Evolutionary conservation across 2,329 filamentous ascomycete species (phyloP).

Genomic region (Emmonsiellopsis sp.): DNA sequence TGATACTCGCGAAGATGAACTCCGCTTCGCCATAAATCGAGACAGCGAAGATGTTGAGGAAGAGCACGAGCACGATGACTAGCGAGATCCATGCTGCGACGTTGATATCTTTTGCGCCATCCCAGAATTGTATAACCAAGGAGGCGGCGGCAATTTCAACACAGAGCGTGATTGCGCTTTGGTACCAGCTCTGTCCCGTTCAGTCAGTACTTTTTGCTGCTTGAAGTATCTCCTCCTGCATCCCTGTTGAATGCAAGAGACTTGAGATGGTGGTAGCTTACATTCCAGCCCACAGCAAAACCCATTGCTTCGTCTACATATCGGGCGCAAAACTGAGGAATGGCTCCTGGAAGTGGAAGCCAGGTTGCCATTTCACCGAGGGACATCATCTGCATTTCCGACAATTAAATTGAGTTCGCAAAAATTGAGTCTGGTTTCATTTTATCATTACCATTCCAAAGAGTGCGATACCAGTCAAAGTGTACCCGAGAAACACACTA

Average conservation of each 20-base stretch:
- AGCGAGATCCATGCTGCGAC: slow-evolving; percentile 38
- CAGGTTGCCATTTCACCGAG: slow-evolving; percentile 42
- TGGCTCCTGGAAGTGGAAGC: slow-evolving; percentile 40
- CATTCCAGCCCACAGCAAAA: slow-evolving; percentile 40
- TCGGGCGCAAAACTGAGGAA: slow-evolving; percentile 34
- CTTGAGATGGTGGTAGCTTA: slow-evolving; percentile 61
- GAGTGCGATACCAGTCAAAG: slow-evolving; percentile 39
- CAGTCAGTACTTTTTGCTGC: not conserved
- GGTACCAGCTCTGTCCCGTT: slow-evolving; percentile 22
- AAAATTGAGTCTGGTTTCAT: not conserved
- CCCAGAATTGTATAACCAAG: slow-evolving; percentile 55
- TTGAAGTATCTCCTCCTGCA: not conserved
- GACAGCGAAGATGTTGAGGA: slow-evolving; percentile 51
- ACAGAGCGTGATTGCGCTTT: slow-evolving; percentile 24
- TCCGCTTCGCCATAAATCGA: slow-evolving; percentile 42
- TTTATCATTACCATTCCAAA: slow-evolving; percentile 29
- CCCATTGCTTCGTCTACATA: slow-evolving; percentile 40
- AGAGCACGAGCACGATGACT: slow-evolving; percentile 50
- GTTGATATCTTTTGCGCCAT: slow-evolving; percentile 26
- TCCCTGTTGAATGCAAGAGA: slow-evolving; percentile 14
- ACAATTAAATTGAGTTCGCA: not conserved
- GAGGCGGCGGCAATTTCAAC: slow-evolving; percentile 55
- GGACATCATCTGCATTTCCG: slow-evolving; percentile 23
- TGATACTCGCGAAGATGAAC: slow-evolving; percentile 43
- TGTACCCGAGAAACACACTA: slow-evolving; percentile 37